These are phyloP conservation scores for Dipteronia dyeriana DNA, from an alignment of 345 rosid species.

Conservation along the genomic window DNA sequence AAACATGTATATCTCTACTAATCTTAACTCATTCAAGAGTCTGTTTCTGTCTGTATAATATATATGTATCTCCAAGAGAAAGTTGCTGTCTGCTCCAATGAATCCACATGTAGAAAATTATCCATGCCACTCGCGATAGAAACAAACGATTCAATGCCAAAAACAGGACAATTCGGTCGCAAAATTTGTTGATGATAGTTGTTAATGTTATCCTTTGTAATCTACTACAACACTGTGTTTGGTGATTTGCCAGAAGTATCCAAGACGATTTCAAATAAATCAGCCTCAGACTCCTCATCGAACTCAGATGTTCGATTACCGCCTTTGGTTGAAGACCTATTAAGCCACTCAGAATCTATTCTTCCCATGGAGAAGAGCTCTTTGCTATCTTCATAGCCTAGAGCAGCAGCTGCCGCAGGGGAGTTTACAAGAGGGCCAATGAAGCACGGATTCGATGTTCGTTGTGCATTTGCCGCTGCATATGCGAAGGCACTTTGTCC, in stretches of 20 bases:
- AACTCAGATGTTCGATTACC: conserved; percentile 43
- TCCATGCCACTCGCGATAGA: conserved; percentile 18
- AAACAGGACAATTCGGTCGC: conserved; percentile 14
- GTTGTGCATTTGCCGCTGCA: conserved; percentile 49
- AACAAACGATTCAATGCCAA: conserved; percentile 12
- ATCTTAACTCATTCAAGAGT: conserved; percentile 10
- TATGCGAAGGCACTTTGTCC: conserved; percentile 61
- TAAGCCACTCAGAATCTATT: conserved; percentile 78
- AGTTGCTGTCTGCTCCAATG: conserved; percentile 11
- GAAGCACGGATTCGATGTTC: conserved; percentile 74
- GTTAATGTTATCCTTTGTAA: neutral
- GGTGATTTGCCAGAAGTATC: conserved; percentile 56
- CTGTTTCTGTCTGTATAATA: conserved; percentile 13
- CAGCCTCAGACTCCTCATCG: conserved; percentile 89
- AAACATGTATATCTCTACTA: conserved; percentile 6
- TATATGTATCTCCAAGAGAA: conserved; percentile 10
- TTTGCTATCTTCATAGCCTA: conserved; percentile 69
- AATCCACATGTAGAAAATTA: conserved; percentile 14
- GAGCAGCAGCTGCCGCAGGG: conserved; percentile 50
- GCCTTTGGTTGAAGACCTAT: conserved; percentile 41
- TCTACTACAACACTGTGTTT: conserved; percentile 25
- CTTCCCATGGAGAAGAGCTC: conserved; percentile 94
- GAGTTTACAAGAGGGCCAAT: conserved; percentile 46
- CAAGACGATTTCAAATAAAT: conserved; percentile 80
- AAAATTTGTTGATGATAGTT: conserved; percentile 19